Evolutionary conservation across 2,329 filamentous ascomycete species (phyloP), one percentile per base, ranked within the genome.

Genomic region (Venturiaceae sp.): DNA sequence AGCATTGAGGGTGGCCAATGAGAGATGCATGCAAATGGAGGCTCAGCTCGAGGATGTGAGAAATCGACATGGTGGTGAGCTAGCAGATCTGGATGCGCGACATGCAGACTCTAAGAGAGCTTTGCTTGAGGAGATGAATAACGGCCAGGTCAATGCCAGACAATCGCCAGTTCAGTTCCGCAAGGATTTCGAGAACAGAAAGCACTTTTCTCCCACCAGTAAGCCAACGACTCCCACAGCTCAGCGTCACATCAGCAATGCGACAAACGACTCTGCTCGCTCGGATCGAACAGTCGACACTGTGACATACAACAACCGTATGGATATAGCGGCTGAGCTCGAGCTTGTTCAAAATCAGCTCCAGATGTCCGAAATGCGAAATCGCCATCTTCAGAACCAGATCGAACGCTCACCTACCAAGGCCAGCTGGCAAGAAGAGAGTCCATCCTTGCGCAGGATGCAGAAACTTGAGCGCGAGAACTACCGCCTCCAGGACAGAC

Each of bases 401-500:
- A 76, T 96, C 44, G 88, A 92, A 39, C 83, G 88, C 52, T 85
- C 83, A 0, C 83, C 86, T 3, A 74, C 74, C 5, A 80, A 80
- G 26, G 86, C 88, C 59, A 71, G 75, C 36, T 83, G 78, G 70
- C 76, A 84, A 59, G 87, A 92, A 41, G 86, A 94, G 47, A 92
- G 86, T 64, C 89, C 90, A 1, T 92, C 90, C 1, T 70, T 88
- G 53, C 82, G 86, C 58, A 85, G 94, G 16, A 86, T 96, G 66
- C 88, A 95, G 68, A 92, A 96, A 74, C 81, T 97, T 5, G 92
- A 97, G 72, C 85, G 90, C 65, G 92, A 89, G 68, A 97, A 97
- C 73, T 92, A 83, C 70, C 85, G 91, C 59, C 80, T 97, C 14
- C 92, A 97, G 67, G 90, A 95, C 62, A 90, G 95, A 82, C 85